These are phyloP conservation scores for Withania somnifera DNA, from an alignment of 305 asterid genomes.

Conservation along the genomic window DNA sequence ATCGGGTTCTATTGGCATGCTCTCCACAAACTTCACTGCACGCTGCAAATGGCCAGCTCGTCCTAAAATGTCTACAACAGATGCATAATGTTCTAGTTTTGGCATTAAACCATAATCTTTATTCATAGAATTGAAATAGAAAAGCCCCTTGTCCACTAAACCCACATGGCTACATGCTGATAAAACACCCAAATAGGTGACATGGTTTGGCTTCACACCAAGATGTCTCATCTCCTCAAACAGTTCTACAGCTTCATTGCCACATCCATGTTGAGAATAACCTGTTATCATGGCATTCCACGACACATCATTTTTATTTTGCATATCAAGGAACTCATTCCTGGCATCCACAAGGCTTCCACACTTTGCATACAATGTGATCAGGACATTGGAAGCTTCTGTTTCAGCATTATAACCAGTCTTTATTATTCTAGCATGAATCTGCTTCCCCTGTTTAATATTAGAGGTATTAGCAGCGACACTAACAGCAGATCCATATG, in stretches of 20 bases:
- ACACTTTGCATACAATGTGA: slow-evolving; percentile 77
- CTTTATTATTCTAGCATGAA: slow-evolving; percentile 51
- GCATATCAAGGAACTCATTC: slow-evolving; percentile 54
- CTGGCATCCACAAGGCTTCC: slow-evolving; percentile 60
- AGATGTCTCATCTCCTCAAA: slow-evolving; percentile 64
- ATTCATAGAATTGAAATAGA: slow-evolving; percentile 61
- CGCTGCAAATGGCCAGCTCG: slow-evolving; percentile 66
- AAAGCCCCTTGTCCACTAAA: slow-evolving; percentile 68
- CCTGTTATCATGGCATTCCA: slow-evolving; percentile 96
- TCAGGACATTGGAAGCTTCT: slow-evolving; percentile 73
- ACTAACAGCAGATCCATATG: slow-evolving; percentile 83
- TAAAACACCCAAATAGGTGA: slow-evolving; percentile 72
- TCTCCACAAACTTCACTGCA: slow-evolving; percentile 57
- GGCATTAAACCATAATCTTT: slow-evolving; percentile 51
- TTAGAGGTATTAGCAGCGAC: slow-evolving; percentile 80
- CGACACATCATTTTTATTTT: slow-evolving; percentile 58
- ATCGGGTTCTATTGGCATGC: slow-evolving; percentile 72
- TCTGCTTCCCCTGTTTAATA: slow-evolving; percentile 59
- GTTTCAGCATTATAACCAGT: slow-evolving; percentile 45
- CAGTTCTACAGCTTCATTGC: slow-evolving; percentile 55
- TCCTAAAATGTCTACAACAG: slow-evolving; percentile 81
- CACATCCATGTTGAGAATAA: slow-evolving; percentile 83
- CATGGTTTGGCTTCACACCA: slow-evolving; percentile 48
- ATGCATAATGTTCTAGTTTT: slow-evolving; percentile 71
- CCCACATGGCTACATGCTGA: slow-evolving; percentile 95